Base-by-base conservation (phyloP, 1,139 yeast genomes). In the Debaryomyces coudertii region DNA sequence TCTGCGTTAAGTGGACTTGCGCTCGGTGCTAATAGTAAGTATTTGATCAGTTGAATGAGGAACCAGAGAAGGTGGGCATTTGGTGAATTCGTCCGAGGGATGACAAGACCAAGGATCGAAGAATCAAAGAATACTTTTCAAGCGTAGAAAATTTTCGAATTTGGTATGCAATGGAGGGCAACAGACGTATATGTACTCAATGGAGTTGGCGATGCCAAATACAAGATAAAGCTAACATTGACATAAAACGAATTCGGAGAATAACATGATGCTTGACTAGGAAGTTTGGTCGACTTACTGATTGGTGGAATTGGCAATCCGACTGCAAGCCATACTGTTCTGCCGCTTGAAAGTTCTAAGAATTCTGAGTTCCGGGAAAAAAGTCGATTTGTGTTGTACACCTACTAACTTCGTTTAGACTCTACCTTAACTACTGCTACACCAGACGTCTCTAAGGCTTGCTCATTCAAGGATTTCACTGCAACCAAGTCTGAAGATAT, bases 401-500 rank as follows among this genome's bases (percentile, higher is more conserved):
- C 23, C 23, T 42, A 49, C 46, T 45, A 45, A 47, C 48, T 34
- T 31, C 6, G 25, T 36, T 12, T 57, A 71, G 76, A 75, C 69
- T 75, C 80, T 46, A 74, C 79, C 45, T 71, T 75, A 57, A 75
- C 79, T 49, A 71, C 76, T 46, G 78, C 77, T 42, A 75, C 80
- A 40, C 79, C 80, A 53, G 56, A 76, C 27, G 79, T 82, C 43
- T 66, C 74, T 48, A 82, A 83, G 50, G 79, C 76, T 34, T 80
- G 85, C 72, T 75, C 83, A 15, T 80, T 79, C 72, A 60, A 63
- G 33, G 66, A 65, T 50, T 76, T 69, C 66, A 85, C 93, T 43
- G 90, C 88, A 55, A 82, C 93, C 50, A 82, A 84, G 42, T 90
- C 92, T 68, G 63, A 87, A 33, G 92, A 90, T 57, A 82, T 93